These are phyloP conservation scores for Lentithecium fluviatile DNA, from an alignment of 495 filamentous ascomycete genomes.

Conservation along the genomic window DNA sequence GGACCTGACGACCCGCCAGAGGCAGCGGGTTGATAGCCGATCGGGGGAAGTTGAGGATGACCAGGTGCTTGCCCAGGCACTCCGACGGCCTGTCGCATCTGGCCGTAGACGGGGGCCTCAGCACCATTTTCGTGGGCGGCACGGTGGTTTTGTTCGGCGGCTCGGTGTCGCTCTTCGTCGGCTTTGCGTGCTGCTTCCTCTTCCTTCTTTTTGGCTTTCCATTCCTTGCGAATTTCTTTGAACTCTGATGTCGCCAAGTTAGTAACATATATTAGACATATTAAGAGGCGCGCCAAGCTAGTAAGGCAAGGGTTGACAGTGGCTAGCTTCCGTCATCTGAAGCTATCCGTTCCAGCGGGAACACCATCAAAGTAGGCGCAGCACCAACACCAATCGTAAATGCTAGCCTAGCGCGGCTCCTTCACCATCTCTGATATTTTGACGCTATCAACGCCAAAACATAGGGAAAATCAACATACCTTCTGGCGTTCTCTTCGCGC, in stretches of 20 bases:
- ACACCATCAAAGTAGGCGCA: conserved; percentile 37
- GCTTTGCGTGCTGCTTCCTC: conserved; percentile 88
- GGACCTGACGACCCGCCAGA: conserved; percentile 40
- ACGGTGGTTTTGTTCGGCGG: conserved; percentile 54
- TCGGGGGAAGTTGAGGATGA: conserved; percentile 77
- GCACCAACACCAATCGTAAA: conserved; percentile 33
- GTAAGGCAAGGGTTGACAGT: conserved; percentile 33
- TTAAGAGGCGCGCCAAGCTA: conserved; percentile 33
- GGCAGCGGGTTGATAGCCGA: conserved; percentile 71
- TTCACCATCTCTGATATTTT: neutral
- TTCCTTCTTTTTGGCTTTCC: conserved; percentile 99
- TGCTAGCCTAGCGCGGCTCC: conserved; percentile 27
- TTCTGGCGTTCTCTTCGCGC: conserved; percentile 90
- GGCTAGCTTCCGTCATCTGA: conserved; percentile 36
- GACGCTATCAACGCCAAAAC: neutral
- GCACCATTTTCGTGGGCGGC: conserved; percentile 52
- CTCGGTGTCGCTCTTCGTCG: conserved; percentile 81
- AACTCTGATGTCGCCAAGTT: conserved; percentile 65
- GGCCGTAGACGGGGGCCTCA: conserved; percentile 38
- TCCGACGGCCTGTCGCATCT: conserved; percentile 32
- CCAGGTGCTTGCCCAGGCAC: conserved; percentile 26
- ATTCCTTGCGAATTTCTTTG: conserved; percentile 98
- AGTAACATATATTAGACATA: conserved; percentile 29
- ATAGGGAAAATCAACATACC: conserved; percentile 57
- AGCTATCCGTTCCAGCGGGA: conserved; percentile 37